phyloP scores from a whole-genome alignment of 345 rosid genomes.

The Xanthoceras sorbifolium region DNA sequence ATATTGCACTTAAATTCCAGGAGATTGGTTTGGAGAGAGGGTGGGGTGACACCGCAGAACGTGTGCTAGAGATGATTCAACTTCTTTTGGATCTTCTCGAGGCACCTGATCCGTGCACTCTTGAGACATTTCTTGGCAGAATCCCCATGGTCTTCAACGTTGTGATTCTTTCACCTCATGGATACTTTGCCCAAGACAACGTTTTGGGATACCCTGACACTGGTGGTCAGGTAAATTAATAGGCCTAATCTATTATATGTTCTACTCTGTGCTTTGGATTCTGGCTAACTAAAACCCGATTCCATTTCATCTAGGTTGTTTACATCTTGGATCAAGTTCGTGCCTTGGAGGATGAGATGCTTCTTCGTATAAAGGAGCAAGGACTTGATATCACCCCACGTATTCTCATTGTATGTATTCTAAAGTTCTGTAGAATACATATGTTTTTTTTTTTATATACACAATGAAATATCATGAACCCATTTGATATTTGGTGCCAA shows the following conservation, averaged over 20 bases:
- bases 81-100: slow-evolving; percentile 93
- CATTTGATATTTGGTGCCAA: slow-evolving; percentile 17
- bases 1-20: slow-evolving; percentile 78
- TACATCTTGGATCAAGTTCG: slow-evolving; percentile 99
- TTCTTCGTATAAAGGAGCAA: slow-evolving; percentile 82
- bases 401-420: slow-evolving; percentile 71
- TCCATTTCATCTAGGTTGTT: slow-evolving; percentile 54
- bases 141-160: slow-evolving; percentile 94
- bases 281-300: background rate
- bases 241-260: background rate
- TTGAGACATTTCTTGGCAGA: slow-evolving; percentile 82
- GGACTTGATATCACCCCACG: slow-evolving; percentile 87
- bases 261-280: background rate
- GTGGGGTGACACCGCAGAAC: slow-evolving; percentile 87
- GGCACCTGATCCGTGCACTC: slow-evolving; percentile 97
- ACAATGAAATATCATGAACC: background rate
- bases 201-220: slow-evolving; percentile 98
- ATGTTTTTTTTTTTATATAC: background rate
- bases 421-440: background rate
- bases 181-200: slow-evolving; percentile 93
- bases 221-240: slow-evolving; percentile 79
- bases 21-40: slow-evolving; percentile 94
- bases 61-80: slow-evolving; percentile 83
- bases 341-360: slow-evolving; percentile 90
- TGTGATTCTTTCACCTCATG: slow-evolving; percentile 92